phyloP scores from a whole-genome alignment of 768 basidiomycete species.

The Hortiboletus flavorubellus region DNA sequence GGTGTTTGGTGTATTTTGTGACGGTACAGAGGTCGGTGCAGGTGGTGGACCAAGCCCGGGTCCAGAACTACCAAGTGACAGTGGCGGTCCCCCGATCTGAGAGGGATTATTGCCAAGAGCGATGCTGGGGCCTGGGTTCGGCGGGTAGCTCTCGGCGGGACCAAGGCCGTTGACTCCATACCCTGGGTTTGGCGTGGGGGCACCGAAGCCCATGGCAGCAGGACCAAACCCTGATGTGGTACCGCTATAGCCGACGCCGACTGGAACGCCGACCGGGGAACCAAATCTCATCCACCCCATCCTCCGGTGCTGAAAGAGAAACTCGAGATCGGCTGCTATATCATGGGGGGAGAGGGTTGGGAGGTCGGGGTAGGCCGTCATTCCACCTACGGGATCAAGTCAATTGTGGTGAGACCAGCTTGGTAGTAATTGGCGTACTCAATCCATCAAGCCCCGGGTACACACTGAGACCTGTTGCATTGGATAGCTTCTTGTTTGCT shows the following conservation, averaged over 20 bases:
- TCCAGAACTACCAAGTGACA: constrained; percentile 10
- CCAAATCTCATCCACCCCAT: constrained; percentile 28
- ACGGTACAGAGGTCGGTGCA: constrained; percentile 1
- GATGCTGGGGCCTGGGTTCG: constrained; percentile 14
- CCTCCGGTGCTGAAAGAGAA: constrained; percentile 43
- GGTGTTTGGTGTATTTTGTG: constrained; percentile 8
- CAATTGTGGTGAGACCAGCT: constrained; percentile 2
- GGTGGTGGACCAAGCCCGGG: constrained; percentile 5
- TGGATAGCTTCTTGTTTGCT: constrained; percentile 19
- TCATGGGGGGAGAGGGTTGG: constrained; percentile 45
- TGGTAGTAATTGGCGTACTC: constrained; percentile 8
- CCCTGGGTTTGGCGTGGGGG: constrained; percentile 9
- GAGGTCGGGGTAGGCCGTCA: constrained; percentile 32
- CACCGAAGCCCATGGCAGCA: constrained; percentile 16
- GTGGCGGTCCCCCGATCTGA: constrained; percentile 10
- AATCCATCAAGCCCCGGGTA: constrained; percentile 21
- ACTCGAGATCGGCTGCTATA: constrained; percentile 52
- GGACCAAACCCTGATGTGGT: constrained; percentile 18
- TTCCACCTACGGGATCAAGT: constrained; percentile 39
- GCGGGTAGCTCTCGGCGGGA: constrained; percentile 15
- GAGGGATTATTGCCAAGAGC: background rate
- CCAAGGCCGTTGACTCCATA: constrained; percentile 24
- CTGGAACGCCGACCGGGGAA: constrained; percentile 20
- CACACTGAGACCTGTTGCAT: constrained; percentile 14
- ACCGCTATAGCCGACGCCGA: constrained; percentile 17